Conservation (phyloP, 2,329 filamentous ascomycete genomes). For the Aspergillus aculeatinus region DNA sequence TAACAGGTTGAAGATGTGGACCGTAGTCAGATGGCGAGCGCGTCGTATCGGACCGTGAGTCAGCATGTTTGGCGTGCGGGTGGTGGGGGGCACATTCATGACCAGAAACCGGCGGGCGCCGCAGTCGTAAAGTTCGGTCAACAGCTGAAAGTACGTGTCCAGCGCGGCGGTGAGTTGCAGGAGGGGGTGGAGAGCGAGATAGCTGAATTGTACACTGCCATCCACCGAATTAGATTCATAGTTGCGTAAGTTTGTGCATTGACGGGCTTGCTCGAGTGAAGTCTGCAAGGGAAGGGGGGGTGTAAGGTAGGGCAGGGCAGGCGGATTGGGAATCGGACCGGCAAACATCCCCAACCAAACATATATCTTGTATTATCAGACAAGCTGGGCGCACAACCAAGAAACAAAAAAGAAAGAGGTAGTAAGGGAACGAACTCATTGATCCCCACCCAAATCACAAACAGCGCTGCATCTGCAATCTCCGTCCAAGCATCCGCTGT, state of each 20-base stretch:
- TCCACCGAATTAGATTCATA: too few relatives aligned
- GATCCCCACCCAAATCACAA: neutral
- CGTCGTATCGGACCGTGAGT: neutral
- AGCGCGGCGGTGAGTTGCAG: neutral
- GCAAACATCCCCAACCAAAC: neutral
- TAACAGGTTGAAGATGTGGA: neutral
- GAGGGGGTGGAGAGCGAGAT: neutral
- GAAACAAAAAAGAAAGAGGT: neutral
- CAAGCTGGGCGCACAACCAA: neutral
- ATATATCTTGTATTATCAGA: too few relatives aligned
- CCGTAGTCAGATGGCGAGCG: neutral
- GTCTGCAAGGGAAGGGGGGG: neutral
- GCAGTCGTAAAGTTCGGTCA: constrained; percentile 2
- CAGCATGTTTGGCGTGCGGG: constrained; percentile 5
- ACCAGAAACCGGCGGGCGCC: constrained; percentile 6
- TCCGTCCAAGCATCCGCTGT: neutral
- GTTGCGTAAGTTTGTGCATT: too few relatives aligned
- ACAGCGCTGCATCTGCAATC: neutral
- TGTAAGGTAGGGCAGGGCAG: too few relatives aligned
- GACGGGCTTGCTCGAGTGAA: neutral
- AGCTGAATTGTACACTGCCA: neutral
- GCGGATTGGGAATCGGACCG: neutral
- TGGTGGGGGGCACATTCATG: constrained; percentile 6
- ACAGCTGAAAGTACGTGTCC: neutral
- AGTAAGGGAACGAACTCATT: neutral